Conservation (phyloP, 164 flowering plant genomes). For the Paratinospora sagittata region DNA sequence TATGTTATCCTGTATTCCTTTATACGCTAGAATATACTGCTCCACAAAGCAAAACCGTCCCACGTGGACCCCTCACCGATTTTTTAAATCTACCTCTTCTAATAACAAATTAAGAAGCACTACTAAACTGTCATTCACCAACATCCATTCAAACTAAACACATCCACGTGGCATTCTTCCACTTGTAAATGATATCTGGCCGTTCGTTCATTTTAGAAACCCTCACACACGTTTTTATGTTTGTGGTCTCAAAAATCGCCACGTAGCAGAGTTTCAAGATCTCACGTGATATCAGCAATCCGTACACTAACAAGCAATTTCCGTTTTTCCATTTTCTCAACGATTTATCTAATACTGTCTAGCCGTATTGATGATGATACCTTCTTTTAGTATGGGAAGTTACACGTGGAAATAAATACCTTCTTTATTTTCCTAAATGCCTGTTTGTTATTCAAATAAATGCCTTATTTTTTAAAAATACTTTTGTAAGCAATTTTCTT, state of each 20-base stretch:
- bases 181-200: too few relatives aligned
- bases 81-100: neutral
- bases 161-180: neutral
- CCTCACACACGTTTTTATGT: neutral
- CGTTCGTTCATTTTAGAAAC: too few relatives aligned
- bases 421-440: neutral
- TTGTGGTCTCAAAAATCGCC: neutral
- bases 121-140: neutral
- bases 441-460: neutral
- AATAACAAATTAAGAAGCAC: neutral
- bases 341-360: neutral
- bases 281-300: too few relatives aligned
- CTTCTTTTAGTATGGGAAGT: neutral
- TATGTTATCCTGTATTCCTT: neutral
- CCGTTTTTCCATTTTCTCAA: neutral
- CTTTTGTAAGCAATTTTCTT: too few relatives aligned
- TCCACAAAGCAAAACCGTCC: neutral
- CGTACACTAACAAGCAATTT: neutral
- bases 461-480: too few relatives aligned
- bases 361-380: too few relatives aligned
- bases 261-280: neutral
- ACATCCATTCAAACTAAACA: neutral
- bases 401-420: neutral
- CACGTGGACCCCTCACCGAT: neutral
- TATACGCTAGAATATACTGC: neutral